Percentiles rank a stretch among this genome's conserved stretches.
Conservation (phyloP, 371 early-diverging fungal genomes). For the Rhizomucor miehei region DNA sequence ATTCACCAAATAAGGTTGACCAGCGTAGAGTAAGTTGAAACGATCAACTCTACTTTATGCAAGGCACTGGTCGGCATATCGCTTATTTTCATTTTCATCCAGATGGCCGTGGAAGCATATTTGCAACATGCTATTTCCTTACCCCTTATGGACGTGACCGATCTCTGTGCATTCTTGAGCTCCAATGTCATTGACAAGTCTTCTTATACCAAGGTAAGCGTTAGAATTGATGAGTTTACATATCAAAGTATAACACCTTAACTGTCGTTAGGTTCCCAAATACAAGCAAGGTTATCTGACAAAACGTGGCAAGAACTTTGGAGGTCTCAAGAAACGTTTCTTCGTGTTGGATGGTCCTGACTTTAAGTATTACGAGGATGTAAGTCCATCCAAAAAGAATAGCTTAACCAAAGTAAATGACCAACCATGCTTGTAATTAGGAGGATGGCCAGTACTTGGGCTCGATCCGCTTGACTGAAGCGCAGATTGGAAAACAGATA, state of each 20-base stretch:
- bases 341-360: conserved; percentile 61
- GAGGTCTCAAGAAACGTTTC: conserved; percentile 82
- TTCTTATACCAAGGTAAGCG: conserved; percentile 17
- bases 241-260: too few species aligned
- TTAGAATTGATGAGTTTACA: too few species aligned
- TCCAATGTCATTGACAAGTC: conserved; percentile 51
- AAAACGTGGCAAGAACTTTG: conserved; percentile 87
- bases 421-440: too few species aligned
- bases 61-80: not conserved
- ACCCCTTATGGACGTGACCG: conserved; percentile 51
- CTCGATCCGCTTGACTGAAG: conserved; percentile 45
- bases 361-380: conserved; percentile 71
- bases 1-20: conserved; percentile 69
- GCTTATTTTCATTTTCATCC: not conserved
- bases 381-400: conserved; percentile 16
- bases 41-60: too few species aligned
- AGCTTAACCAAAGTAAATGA: too few species aligned
- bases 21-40: conserved; percentile 60
- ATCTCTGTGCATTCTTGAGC: conserved; percentile 68
- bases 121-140: conserved; percentile 59
- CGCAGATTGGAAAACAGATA: conserved; percentile 55
- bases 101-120: conserved; percentile 37
- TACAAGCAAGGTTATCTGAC: conserved; percentile 79
- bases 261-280: conserved; percentile 27
- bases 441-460: conserved; percentile 59